Evolutionary conservation across 805 yeast species (phyloP).

Genomic region (Gaillardinia entomophila): DNA sequence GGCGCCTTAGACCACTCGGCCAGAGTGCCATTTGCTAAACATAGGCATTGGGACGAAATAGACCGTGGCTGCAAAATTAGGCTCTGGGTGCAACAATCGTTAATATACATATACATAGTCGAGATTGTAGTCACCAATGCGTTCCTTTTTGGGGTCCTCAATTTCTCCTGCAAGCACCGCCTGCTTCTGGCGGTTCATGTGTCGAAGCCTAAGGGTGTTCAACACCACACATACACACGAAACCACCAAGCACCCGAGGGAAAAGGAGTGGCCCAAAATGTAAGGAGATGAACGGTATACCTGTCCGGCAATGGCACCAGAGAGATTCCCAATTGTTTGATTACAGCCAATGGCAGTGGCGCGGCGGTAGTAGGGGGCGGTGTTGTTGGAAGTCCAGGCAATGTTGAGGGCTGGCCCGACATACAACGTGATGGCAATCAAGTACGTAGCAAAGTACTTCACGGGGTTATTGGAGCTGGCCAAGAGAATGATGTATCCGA

Average conservation of each 20-base stretch:
- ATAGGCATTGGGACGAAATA: too few species aligned
- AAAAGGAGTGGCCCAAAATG: constrained; percentile 33
- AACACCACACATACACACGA: constrained; percentile 10
- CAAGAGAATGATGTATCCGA: constrained; percentile 28
- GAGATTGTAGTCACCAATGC: neutral
- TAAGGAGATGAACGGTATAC: constrained; percentile 36
- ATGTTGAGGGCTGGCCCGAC: constrained; percentile 33
- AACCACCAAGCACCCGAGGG: constrained; percentile 27
- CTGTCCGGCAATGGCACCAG: constrained; percentile 42
- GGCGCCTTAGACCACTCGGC: constrained; percentile 28
- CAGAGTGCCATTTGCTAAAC: constrained; percentile 18
- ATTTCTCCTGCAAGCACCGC: neutral
- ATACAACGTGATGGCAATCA: constrained; percentile 31
- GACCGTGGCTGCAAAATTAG: too few species aligned
- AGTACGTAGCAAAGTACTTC: constrained; percentile 30
- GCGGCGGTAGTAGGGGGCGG: constrained; percentile 37
- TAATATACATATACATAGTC: neutral
- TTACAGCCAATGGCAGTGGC: constrained; percentile 38
- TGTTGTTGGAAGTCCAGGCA: constrained; percentile 40
- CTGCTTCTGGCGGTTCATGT: constrained; percentile 2
- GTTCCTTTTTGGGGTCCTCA: neutral
- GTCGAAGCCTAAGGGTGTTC: constrained; percentile 8
- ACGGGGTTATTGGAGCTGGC: constrained; percentile 21
- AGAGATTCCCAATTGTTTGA: constrained; percentile 39
- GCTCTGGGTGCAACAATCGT: too few species aligned